phyloP scores from a whole-genome alignment of 805 yeast genomes.

The Yarrowia sp. region DNA sequence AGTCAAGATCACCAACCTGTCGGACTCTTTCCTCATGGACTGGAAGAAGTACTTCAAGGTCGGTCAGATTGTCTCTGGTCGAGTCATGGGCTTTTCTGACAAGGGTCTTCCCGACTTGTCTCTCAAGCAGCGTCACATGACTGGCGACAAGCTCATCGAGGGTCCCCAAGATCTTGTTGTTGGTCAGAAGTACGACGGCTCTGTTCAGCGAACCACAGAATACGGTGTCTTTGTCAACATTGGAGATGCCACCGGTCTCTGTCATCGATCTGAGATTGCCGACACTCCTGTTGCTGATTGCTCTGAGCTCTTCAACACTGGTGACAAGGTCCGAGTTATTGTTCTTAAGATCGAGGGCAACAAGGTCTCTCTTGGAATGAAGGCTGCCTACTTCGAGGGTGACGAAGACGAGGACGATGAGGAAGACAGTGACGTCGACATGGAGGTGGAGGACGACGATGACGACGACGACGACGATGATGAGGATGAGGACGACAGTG shows the following conservation, averaged over 20 bases:
- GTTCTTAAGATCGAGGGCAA: constrained; percentile 58
- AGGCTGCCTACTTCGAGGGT: constrained; percentile 75
- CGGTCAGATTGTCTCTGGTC: constrained; percentile 72
- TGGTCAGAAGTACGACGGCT: constrained; percentile 74
- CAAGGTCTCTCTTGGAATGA: constrained; percentile 85
- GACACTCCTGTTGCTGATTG: constrained; percentile 55
- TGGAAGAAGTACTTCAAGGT: constrained; percentile 77
- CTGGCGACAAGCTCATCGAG: constrained; percentile 47
- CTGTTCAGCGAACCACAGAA: constrained; percentile 70
- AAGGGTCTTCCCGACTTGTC: constrained; percentile 66
- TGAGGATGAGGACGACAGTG: constrained; percentile 37
- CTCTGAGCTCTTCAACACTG: constrained; percentile 69
- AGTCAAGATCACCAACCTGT: constrained; percentile 74
- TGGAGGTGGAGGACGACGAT: constrained; percentile 31
- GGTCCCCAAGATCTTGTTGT: constrained; percentile 55
- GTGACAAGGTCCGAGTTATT: constrained; percentile 87
- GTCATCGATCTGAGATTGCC: constrained; percentile 81
- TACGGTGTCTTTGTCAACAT: constrained; percentile 88
- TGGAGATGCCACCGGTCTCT: constrained; percentile 72
- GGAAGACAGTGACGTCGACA: constrained; percentile 31
- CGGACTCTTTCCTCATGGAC: constrained; percentile 76
- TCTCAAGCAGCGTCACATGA: constrained; percentile 73
- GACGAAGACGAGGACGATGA: constrained; percentile 38
- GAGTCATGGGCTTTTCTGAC: constrained; percentile 47
- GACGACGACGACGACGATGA: constrained; percentile 31